A percentile compares a stretch with the other conserved stretches of the same genome.
These are phyloP conservation scores for Sporothrix pallida DNA, from an alignment of 2,329 filamentous ascomycete genomes.

Conservation along the genomic window DNA sequence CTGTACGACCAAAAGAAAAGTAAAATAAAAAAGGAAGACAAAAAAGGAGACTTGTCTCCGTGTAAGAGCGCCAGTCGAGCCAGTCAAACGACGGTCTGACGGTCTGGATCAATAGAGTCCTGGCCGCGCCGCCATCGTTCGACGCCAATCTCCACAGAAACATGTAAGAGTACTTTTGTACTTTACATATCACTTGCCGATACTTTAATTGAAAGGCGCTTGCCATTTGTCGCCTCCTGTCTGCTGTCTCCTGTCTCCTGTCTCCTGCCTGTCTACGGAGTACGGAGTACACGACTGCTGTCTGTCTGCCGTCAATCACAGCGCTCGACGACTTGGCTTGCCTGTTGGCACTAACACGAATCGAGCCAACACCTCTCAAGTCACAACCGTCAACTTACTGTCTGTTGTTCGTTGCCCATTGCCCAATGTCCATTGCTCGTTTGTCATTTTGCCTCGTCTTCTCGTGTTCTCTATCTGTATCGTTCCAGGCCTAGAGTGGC, in stretches of 20 bases:
- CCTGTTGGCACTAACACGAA: neutral
- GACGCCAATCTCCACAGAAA: neutral
- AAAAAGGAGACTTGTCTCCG: neutral
- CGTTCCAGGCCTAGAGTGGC: constrained; percentile 3
- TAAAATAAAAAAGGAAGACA: neutral
- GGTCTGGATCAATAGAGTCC: neutral
- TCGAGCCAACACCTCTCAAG: neutral
- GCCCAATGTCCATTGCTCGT: no score
- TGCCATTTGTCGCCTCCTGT: no score
- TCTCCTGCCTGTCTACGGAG: no score
- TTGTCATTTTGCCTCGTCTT: no score
- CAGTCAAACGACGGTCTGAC: neutral
- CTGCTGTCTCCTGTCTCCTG: no score
- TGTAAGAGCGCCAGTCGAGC: neutral
- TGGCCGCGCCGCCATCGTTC: neutral
- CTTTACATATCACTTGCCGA: neutral
- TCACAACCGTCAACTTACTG: no score
- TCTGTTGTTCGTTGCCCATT: no score
- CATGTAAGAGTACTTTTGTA: neutral
- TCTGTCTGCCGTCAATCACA: neutral
- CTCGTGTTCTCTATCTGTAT: neutral
- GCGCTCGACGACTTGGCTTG: neutral
- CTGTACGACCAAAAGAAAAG: neutral
- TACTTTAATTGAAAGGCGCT: no score
- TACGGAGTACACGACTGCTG: no score